A percentile compares a stretch with the other conserved stretches of the same genome.
Conservation (phyloP, 371 early-diverging fungal genomes). For the Quaeritorhiza haematococci region DNA sequence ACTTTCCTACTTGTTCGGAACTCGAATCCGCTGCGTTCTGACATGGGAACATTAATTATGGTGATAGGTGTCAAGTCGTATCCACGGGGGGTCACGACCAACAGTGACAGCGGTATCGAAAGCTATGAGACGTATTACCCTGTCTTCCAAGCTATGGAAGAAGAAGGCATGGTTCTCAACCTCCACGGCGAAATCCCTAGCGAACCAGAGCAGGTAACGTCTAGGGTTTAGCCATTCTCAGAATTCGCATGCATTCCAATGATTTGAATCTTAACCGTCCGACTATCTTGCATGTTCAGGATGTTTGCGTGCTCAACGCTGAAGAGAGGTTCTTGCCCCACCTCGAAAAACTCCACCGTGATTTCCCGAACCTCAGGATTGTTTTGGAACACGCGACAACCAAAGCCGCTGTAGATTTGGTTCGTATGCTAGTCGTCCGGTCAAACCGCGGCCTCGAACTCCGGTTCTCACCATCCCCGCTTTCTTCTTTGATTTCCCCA, state of each 20-base stretch:
- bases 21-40: too few species aligned
- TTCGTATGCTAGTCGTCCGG: constrained; percentile 11
- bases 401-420: constrained; percentile 84
- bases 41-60: not conserved
- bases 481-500: too few species aligned
- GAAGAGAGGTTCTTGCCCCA: constrained; percentile 88
- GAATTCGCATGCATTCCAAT: not conserved
- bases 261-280: not conserved
- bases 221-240: not conserved
- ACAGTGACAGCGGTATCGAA: constrained; percentile 91
- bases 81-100: constrained; percentile 96
- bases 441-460: too few species aligned
- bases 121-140: constrained; percentile 84
- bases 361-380: constrained; percentile 89
- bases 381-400: constrained; percentile 96
- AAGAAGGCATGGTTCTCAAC: constrained; percentile 86
- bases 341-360: constrained; percentile 73
- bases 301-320: constrained; percentile 91
- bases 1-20: not conserved
- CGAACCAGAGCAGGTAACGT: constrained; percentile 60
- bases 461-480: too few species aligned
- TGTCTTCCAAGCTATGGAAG: constrained; percentile 93
- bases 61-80: constrained; percentile 87
- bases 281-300: constrained; percentile 27
- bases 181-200: constrained; percentile 94